A percentile compares a stretch with the other conserved stretches of the same genome.
phyloP scores from a whole-genome alignment of 1,284 basidiomycete species.

The Singerocomus rubriflavus region DNA sequence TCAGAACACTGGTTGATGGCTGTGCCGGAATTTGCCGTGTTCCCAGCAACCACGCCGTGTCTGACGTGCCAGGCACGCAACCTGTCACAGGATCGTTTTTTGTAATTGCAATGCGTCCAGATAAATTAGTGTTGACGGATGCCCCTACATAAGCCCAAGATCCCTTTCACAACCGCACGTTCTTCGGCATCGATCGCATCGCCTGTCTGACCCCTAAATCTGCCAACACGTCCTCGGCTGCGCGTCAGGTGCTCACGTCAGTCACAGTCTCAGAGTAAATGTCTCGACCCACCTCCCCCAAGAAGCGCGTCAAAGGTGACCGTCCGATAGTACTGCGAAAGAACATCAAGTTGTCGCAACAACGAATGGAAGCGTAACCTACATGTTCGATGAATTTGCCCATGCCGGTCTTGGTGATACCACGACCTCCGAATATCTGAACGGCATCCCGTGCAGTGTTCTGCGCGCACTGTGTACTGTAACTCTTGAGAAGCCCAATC shows the following conservation, averaged over 20 bases:
- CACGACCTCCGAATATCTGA: conserved; percentile 78
- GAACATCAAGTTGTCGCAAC: background rate
- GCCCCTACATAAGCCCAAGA: background rate
- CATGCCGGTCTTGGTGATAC: conserved; percentile 67
- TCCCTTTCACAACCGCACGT: conserved; percentile 13
- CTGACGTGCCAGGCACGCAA: background rate
- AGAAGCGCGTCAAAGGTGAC: conserved; percentile 53
- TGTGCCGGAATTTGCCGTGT: background rate
- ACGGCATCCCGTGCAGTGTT: conserved; percentile 78
- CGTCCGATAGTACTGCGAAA: conserved; percentile 49
- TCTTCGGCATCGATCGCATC: conserved; percentile 35
- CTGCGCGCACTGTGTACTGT: conserved; percentile 63
- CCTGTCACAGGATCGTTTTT: too few species aligned
- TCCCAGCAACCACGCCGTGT: background rate
- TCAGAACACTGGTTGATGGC: background rate
- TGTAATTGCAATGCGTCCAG: background rate
- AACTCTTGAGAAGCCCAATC: conserved; percentile 78
- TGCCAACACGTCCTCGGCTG: conserved; percentile 60
- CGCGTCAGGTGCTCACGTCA: background rate
- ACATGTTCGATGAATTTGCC: conserved; percentile 55
- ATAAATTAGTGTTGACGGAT: conserved; percentile 1
- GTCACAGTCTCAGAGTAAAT: background rate
- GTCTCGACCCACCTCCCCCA: conserved; percentile 40
- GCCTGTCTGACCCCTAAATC: conserved; percentile 68
- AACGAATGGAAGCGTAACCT: conserved; percentile 21